These are phyloP conservation scores for Oenanthe sinensis DNA, from an alignment of 129 eudicot genomes.

Conservation along the genomic window DNA sequence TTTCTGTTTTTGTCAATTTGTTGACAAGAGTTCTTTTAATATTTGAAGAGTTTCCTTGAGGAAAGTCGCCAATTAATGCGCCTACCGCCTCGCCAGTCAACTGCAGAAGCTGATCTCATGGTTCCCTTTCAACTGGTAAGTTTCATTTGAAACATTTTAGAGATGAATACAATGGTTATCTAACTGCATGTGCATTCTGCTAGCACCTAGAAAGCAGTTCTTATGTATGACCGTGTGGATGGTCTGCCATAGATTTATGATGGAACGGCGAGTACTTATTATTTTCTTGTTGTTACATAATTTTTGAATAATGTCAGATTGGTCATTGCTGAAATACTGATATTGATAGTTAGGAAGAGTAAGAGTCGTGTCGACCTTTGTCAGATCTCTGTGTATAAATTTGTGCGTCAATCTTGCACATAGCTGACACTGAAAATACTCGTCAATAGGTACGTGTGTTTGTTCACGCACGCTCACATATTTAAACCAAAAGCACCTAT, in stretches of 20 bases:
- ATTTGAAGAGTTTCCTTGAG: conserved; percentile 78
- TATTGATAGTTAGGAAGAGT: not conserved
- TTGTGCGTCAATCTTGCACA: not conserved
- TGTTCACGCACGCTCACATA: too few relatives aligned
- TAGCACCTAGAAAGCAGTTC: not conserved
- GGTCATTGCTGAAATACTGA: not conserved
- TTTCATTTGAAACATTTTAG: not conserved
- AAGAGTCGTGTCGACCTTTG: too few relatives aligned
- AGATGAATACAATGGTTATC: not conserved
- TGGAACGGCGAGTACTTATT: not conserved
- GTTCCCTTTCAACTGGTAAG: conserved; percentile 92
- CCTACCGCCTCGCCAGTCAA: conserved; percentile 93
- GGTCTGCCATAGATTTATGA: not conserved
- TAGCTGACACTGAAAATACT: not conserved
- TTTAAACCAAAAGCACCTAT: not conserved
- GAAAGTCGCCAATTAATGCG: conserved; percentile 97
- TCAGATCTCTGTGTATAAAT: too few relatives aligned
- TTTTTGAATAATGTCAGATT: not conserved
- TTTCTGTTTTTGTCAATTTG: too few relatives aligned
- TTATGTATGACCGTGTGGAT: not conserved
- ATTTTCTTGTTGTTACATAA: not conserved
- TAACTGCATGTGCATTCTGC: too few relatives aligned
- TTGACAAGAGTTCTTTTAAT: conserved; percentile 4
- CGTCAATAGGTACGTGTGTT: not conserved
- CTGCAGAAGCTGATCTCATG: conserved; percentile 99